Evolutionary conservation across 306 rosid genomes (phyloP).

Genomic region (Pyrus betulifolia): DNA sequence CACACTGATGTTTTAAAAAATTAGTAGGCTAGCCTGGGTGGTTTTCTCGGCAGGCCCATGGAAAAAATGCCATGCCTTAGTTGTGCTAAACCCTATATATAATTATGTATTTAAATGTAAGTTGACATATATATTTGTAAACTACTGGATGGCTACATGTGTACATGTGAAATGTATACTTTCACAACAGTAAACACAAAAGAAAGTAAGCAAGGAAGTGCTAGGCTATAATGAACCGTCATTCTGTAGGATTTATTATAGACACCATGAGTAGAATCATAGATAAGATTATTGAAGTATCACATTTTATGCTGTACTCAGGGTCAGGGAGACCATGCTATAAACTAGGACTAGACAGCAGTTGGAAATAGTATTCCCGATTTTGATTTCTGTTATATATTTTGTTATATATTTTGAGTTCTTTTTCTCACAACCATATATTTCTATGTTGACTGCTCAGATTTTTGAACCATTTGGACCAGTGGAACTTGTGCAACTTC

Average conservation of each 20-base stretch:
- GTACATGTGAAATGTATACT: background rate
- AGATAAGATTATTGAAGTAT: too few relatives aligned
- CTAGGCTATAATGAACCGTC: background rate
- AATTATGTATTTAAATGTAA: too few relatives aligned
- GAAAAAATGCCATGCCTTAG: too few relatives aligned
- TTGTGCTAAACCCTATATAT: too few relatives aligned
- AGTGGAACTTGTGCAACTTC: constrained; percentile 88
- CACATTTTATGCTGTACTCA: background rate
- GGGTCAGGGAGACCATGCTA: background rate
- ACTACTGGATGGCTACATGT: background rate
- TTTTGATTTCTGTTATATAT: background rate
- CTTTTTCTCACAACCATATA: constrained; percentile 7
- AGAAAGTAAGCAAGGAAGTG: too few relatives aligned
- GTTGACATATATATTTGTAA: background rate
- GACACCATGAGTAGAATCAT: background rate
- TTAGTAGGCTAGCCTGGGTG: too few relatives aligned
- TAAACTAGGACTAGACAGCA: background rate
- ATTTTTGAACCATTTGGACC: constrained; percentile 98
- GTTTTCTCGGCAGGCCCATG: too few relatives aligned
- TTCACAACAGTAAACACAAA: background rate
- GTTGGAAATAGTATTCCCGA: background rate
- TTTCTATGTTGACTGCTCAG: constrained; percentile 31
- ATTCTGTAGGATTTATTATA: background rate
- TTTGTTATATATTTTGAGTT: background rate
- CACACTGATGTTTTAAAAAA: too few relatives aligned